phyloP scores from a whole-genome alignment of 2,329 filamentous ascomycete species.

The Penicillium frequentans region DNA sequence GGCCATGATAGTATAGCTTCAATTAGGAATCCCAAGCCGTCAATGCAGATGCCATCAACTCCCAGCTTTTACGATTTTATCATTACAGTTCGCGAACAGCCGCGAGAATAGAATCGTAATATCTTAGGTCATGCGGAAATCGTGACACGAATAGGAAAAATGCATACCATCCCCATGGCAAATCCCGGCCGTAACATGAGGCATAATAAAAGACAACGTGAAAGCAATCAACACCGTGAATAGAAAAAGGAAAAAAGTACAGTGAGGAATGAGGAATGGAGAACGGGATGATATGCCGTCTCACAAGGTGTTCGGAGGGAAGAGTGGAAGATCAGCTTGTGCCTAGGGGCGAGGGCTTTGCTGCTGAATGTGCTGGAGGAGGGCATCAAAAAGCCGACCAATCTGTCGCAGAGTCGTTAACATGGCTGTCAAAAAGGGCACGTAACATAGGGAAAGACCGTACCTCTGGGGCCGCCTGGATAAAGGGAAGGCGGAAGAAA shows the following conservation, averaged over 20 bases:
- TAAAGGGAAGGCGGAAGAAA: constrained; percentile 90
- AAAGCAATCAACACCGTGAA: constrained; percentile 21
- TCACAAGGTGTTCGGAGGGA: constrained; percentile 7
- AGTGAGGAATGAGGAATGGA: constrained; percentile 14
- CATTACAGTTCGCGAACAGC: constrained; percentile 34
- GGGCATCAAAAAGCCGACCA: constrained; percentile 46
- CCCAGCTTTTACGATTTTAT: constrained; percentile 39
- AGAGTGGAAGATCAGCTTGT: constrained; percentile 21
- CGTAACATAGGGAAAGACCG: constrained; percentile 15
- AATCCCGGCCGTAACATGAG: constrained; percentile 25
- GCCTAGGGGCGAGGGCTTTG: constrained; percentile 47
- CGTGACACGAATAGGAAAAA: constrained; percentile 26
- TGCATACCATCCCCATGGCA: constrained; percentile 26
- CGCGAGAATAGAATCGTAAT: constrained; percentile 25
- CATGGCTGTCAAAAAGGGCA: constrained; percentile 2
- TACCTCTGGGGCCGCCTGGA: constrained; percentile 88
- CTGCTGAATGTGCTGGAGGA: constrained; percentile 48
- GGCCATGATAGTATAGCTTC: constrained; percentile 9
- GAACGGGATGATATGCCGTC: constrained; percentile 7
- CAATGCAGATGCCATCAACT: constrained; percentile 25
- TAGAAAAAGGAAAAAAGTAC: constrained; percentile 12
- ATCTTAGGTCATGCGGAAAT: constrained; percentile 27
- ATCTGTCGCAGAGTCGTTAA: constrained; percentile 31
- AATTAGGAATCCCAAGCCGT: constrained; percentile 21
- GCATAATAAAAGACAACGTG: constrained; percentile 22